Evolutionary conservation across 192 early-diverging fungal species (phyloP), one percentile per base, ranked within the genome.

Genomic region (Diversispora epigaea): DNA sequence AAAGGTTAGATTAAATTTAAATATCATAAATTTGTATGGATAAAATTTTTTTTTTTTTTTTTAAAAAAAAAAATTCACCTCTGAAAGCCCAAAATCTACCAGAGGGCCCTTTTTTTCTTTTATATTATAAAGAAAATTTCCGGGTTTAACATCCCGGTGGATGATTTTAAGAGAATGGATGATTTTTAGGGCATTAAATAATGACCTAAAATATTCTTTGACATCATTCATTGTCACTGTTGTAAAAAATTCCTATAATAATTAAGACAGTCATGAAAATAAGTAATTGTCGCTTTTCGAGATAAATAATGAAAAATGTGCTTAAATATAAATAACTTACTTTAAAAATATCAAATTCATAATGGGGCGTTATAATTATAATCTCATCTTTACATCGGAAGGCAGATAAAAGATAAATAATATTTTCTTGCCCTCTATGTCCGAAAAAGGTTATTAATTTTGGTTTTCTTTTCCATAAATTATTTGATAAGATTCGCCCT

Each of bases 131-230:
- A 98, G 84, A 80, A 98, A 98, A 73, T 98, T 98, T 58, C 89
- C 90, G 4, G 96, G 96, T 76, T 98, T 98, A 71, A 98, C 87
- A 73, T 98, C 96, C 46, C 96, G 84, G 71, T 98, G 96, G 54
- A 98, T 86, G 60, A 96, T 92, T 10, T 83, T 82, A 43, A 86
- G 79, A 7, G 68, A 55, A 74, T 97, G 95, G 6, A 94, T 79
- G 64, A 89, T 84, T n/a, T 80, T 81, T 6, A 97, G 82, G 0
- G 89, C 95, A 9, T 81, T 82, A 14, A 96, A 84, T 14, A 98
- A 79, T 0, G 87, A 87, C 9, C 85, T 80, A 67, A 98, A 83
- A 78, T 98, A 98, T 76, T 83, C 83, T 32, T 85, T 85, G 70
- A 95, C 92, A 49, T 95, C 91, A 17, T 81, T 75, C 70, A 93